Percentiles rank a stretch among this genome's conserved stretches.
Evolutionary conservation across 441 rosid species (phyloP).

Genomic region (Pelargonium cotyledonis): DNA sequence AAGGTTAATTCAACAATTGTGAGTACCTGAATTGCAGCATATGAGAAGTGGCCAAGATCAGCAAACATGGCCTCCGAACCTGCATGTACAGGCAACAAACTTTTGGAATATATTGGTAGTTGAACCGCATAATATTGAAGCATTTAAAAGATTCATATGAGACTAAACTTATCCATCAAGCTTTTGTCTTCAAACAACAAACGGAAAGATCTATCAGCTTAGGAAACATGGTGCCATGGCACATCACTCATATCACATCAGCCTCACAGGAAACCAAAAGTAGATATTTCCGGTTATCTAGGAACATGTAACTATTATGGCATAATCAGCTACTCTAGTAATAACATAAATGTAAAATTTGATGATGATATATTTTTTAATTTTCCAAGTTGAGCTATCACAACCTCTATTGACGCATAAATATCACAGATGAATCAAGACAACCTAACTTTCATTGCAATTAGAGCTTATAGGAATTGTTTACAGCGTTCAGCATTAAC

Average conservation of each 20-base stretch:
- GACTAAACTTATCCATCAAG: not conserved
- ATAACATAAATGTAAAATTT: not conserved
- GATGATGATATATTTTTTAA: not conserved
- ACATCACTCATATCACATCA: not conserved
- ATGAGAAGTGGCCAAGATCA: slow-evolving; percentile 98
- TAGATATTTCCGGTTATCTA: not conserved
- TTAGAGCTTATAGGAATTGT: not conserved
- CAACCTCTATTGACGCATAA: too few relatives aligned
- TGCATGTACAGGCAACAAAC: slow-evolving; percentile 30
- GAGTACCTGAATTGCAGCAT: slow-evolving; percentile 76
- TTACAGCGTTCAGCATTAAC: not conserved
- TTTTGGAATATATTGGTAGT: slow-evolving; percentile 10
- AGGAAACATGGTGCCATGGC: not conserved
- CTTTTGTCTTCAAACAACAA: not conserved
- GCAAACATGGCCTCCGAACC: slow-evolving; percentile 99
- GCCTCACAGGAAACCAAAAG: not conserved
- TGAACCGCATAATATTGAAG: slow-evolving; percentile 2
- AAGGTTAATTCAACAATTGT: not conserved
- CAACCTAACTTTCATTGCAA: not conserved
- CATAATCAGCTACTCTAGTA: not conserved
- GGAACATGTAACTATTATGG: not conserved
- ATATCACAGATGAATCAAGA: not conserved
- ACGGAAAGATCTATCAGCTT: not conserved
- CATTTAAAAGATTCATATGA: not conserved
- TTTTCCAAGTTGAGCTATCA: not conserved